Percentiles rank a stretch among this genome's conserved stretches.
These are phyloP conservation scores for Tylopilus cervinicoccineus DNA, from an alignment of 768 basidiomycete species.

Conservation along the genomic window DNA sequence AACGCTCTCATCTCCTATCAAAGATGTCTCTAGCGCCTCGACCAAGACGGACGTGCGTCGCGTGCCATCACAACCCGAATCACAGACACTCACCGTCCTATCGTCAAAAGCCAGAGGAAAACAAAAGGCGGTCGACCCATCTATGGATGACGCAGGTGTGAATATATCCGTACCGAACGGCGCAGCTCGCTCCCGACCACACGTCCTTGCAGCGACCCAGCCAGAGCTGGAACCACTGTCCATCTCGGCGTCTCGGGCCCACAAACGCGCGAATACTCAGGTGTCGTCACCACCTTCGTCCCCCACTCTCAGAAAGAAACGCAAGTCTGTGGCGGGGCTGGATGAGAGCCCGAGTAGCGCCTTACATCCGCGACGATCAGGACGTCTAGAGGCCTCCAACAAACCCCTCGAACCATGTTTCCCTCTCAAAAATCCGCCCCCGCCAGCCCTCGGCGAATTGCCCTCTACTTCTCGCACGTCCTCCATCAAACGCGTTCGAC, in stretches of 20 bases:
- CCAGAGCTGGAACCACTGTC: slow-evolving; percentile 5
- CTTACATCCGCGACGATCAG: slow-evolving; percentile 18
- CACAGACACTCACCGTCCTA: slow-evolving; percentile 2
- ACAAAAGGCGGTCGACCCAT: slow-evolving; percentile 25
- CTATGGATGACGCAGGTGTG: slow-evolving; percentile 5
- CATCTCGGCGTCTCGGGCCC: slow-evolving; percentile 10
- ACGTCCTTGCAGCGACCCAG: background rate
- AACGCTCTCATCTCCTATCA: slow-evolving; percentile 24
- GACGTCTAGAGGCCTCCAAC: slow-evolving; percentile 13
- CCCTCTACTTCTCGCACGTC: slow-evolving; percentile 15
- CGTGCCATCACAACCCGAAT: slow-evolving; percentile 3
- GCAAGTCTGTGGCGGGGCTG: slow-evolving; percentile 13
- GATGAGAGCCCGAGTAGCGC: slow-evolving; percentile 4
- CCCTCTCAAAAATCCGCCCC: background rate
- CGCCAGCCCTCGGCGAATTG: background rate
- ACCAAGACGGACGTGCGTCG: slow-evolving; percentile 12
- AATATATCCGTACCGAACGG: slow-evolving; percentile 16
- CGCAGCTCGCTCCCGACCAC: slow-evolving; percentile 6
- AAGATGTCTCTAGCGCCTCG: slow-evolving; percentile 4
- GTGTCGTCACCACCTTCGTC: slow-evolving; percentile 17
- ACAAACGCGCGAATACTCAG: slow-evolving; percentile 27
- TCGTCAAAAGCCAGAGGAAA: slow-evolving; percentile 32
- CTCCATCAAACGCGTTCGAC: slow-evolving; percentile 55
- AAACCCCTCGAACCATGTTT: slow-evolving; percentile 9
- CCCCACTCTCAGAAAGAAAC: slow-evolving; percentile 24